Conservation (phyloP, 805 yeast genomes). For the Cyberlindnera galapagoensis region DNA sequence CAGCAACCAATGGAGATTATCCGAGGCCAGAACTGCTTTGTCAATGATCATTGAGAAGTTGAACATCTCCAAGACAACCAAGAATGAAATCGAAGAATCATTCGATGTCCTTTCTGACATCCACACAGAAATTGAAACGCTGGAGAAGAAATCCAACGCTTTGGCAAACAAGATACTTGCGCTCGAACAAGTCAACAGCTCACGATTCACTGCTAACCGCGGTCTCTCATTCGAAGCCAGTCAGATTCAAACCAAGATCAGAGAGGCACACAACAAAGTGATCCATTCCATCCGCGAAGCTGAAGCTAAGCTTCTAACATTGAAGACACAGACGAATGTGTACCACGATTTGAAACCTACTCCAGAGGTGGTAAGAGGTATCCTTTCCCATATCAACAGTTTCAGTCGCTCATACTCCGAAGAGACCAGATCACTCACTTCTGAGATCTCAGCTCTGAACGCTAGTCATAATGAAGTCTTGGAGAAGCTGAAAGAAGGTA, state of each 20-base stretch:
- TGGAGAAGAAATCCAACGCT: conserved; percentile 4
- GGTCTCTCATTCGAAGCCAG: conserved; percentile 17
- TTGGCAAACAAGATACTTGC: too few species aligned
- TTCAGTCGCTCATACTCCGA: conserved; percentile 14
- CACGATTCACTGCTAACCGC: conserved; percentile 10
- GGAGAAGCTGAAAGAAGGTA: conserved; percentile 5
- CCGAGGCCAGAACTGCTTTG: conserved; percentile 21
- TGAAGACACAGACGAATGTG: conserved; percentile 16
- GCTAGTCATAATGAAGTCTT: conserved; percentile 16
- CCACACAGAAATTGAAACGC: conserved; percentile 1
- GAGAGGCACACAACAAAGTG: conserved; percentile 9
- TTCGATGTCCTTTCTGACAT: conserved; percentile 1
- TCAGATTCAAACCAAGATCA: conserved; percentile 13
- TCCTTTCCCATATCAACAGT: conserved; percentile 13
- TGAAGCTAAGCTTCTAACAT: conserved; percentile 13
- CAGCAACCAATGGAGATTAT: conserved; percentile 33
- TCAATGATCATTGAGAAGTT: conserved; percentile 4
- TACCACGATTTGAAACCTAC: conserved; percentile 8
- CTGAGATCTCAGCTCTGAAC: conserved; percentile 17
- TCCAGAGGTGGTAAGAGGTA: conserved; percentile 9
- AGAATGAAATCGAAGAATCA: background rate
- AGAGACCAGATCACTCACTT: conserved; percentile 16
- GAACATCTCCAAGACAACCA: background rate
- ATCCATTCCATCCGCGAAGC: conserved; percentile 11
- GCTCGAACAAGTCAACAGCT: conserved; percentile 4